Conservation (phyloP, 768 basidiomycete species). For the Suillus lakei region DNA sequence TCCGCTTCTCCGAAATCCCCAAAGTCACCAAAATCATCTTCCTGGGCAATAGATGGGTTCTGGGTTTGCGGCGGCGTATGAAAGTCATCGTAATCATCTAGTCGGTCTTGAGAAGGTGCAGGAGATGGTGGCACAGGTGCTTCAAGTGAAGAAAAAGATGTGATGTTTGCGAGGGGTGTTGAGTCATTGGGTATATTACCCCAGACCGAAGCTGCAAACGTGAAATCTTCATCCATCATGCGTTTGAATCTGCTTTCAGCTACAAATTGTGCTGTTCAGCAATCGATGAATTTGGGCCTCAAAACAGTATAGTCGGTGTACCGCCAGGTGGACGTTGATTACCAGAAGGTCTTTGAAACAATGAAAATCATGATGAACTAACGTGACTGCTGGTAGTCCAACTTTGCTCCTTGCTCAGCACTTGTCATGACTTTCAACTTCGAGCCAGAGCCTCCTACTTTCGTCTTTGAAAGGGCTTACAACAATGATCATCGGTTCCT, state of each 20-base stretch:
- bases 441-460: neutral
- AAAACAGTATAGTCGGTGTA: neutral
- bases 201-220: slow-evolving; percentile 79
- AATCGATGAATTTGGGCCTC: neutral
- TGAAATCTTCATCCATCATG: slow-evolving; percentile 72
- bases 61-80: slow-evolving; percentile 54
- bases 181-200: slow-evolving; percentile 46
- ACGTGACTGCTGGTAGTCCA: neutral
- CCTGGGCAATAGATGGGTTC: slow-evolving; percentile 43
- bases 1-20: slow-evolving; percentile 81
- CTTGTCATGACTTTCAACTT: neutral
- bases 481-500: slow-evolving; percentile 52
- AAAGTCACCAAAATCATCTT: slow-evolving; percentile 88
- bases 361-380: neutral
- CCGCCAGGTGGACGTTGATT: slow-evolving; percentile 7
- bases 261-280: slow-evolving; percentile 16
- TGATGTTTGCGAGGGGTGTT: slow-evolving; percentile 32
- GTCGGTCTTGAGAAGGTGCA: slow-evolving; percentile 36
- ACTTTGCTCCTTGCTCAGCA: neutral
- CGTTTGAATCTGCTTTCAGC: slow-evolving; percentile 12
- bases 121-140: slow-evolving; percentile 31
- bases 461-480: neutral
- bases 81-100: slow-evolving; percentile 59
- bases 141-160: slow-evolving; percentile 23
- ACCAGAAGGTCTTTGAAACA: neutral